Conservation (phyloP, 2,329 filamentous ascomycete genomes). For the Ampelomyces quisqualis region DNA sequence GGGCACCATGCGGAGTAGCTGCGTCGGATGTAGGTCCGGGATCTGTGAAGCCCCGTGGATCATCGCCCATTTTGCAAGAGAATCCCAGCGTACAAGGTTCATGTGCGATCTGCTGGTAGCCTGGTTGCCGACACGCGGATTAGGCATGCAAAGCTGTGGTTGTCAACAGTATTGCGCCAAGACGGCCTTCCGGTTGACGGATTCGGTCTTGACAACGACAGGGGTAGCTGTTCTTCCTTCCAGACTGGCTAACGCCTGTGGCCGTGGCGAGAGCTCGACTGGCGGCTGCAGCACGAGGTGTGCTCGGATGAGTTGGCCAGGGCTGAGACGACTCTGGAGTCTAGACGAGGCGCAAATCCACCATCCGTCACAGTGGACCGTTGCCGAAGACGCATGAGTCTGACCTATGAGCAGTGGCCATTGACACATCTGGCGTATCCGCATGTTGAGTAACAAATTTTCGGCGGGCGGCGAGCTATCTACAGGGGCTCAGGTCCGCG, state of each 20-base stretch:
- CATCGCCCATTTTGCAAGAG: slow-evolving; percentile 16
- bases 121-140: slow-evolving; percentile 9
- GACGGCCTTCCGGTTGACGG: slow-evolving; percentile 13
- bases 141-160: not conserved
- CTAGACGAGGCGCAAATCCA: slow-evolving; percentile 13
- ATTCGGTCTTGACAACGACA: slow-evolving; percentile 23
- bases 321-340: slow-evolving; percentile 15
- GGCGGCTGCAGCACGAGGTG: slow-evolving; percentile 21
- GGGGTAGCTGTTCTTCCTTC: slow-evolving; percentile 17
- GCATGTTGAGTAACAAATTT: slow-evolving; percentile 19
- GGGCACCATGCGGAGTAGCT: slow-evolving; percentile 23
- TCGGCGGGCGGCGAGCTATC: slow-evolving; percentile 22
- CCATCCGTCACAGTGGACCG: slow-evolving; percentile 16
- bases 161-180: slow-evolving; percentile 10
- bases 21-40: slow-evolving; percentile 36
- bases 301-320: slow-evolving; percentile 10
- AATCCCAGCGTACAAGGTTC: slow-evolving; percentile 12
- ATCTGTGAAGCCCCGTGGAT: slow-evolving; percentile 13
- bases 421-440: slow-evolving; percentile 8
- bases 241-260: slow-evolving; percentile 23
- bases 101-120: slow-evolving; percentile 18
- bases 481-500: slow-evolving; percentile 18
- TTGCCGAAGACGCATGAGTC: slow-evolving; percentile 22
- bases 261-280: slow-evolving; percentile 19
- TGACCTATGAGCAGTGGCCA: slow-evolving; percentile 10